A percentile compares a stretch with the other conserved stretches of the same genome.
These are phyloP conservation scores for Eimeria brunetti DNA, from an alignment of 169 alveolate genomes.

Conservation along the genomic window DNA sequence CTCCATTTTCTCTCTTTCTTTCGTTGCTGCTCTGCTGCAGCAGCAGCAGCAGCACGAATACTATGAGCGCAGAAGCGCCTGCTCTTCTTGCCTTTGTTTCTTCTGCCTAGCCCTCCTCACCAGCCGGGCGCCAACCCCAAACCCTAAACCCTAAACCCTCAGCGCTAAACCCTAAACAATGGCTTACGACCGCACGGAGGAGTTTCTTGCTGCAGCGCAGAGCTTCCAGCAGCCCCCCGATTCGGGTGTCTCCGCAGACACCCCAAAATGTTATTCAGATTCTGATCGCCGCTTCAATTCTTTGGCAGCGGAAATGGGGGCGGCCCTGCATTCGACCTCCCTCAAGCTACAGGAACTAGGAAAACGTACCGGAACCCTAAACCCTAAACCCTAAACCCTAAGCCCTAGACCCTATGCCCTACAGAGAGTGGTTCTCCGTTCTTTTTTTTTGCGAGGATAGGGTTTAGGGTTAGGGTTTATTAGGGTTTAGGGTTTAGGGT, in stretches of 20 bases:
- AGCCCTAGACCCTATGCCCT: too few species aligned
- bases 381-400: too few species aligned
- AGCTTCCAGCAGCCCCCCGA: background rate
- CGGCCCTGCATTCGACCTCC: conserved; percentile 79
- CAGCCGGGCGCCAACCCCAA: too few species aligned
- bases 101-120: too few species aligned
- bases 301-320: conserved; percentile 82
- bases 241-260: background rate
- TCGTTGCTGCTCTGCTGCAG: background rate
- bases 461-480: too few species aligned
- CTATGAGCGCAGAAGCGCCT: too few species aligned
- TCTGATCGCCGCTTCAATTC: conserved; percentile 79
- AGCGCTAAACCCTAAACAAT: background rate
- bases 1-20: too few species aligned
- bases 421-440: background rate
- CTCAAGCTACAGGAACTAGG: conserved; percentile 81
- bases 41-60: background rate
- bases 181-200: conserved; percentile 69
- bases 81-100: too few species aligned
- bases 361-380: conserved; percentile 16
- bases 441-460: background rate
- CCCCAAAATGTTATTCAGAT: background rate
- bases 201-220: conserved; percentile 37
- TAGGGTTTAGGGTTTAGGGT: too few species aligned
- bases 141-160: too few species aligned